A percentile compares a stretch with the other conserved stretches of the same genome.
These are phyloP conservation scores for Dissophora globulifera DNA, from an alignment of 192 early-diverging fungal genomes.

Conservation along the genomic window DNA sequence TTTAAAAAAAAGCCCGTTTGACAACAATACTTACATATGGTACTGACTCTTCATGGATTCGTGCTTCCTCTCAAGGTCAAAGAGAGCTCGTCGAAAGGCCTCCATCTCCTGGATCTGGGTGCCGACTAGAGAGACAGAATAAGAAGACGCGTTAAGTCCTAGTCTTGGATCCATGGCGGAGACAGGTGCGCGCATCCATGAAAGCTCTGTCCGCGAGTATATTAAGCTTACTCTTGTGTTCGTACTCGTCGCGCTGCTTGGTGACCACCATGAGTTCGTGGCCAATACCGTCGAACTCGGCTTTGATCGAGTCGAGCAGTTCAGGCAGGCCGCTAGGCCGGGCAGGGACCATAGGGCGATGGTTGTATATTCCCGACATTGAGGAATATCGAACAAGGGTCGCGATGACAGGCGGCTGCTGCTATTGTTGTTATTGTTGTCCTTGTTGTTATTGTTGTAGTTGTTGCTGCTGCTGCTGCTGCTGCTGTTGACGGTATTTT, in stretches of 20 bases:
- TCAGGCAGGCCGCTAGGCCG: slow-evolving; percentile 74
- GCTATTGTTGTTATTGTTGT: no score
- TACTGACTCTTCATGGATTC: slow-evolving; percentile 83
- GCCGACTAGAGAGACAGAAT: slow-evolving; percentile 59
- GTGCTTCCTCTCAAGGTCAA: slow-evolving; percentile 86
- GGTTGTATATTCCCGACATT: slow-evolving; percentile 84
- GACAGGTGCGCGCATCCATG: background rate
- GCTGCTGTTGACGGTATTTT: no score
- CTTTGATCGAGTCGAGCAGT: slow-evolving; percentile 82
- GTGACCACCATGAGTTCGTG: slow-evolving; percentile 80
- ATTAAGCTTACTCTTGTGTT: slow-evolving; percentile 82
- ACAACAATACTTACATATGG: slow-evolving; percentile 31
- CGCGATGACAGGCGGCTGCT: slow-evolving; percentile 3
- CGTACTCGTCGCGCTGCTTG: slow-evolving; percentile 87
- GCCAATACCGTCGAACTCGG: slow-evolving; percentile 80
- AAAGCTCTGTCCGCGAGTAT: no score
- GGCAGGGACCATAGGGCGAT: slow-evolving; percentile 82
- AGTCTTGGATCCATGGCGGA: background rate
- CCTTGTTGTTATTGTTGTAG: no score
- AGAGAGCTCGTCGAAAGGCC: slow-evolving; percentile 77
- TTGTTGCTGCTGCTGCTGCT: no score
- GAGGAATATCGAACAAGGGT: background rate
- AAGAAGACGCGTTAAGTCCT: background rate
- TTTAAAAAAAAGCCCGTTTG: slow-evolving; percentile 8
- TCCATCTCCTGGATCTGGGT: slow-evolving; percentile 84